Conservation (phyloP, 2,329 filamentous ascomycete species). For the Fusarium sp. region DNA sequence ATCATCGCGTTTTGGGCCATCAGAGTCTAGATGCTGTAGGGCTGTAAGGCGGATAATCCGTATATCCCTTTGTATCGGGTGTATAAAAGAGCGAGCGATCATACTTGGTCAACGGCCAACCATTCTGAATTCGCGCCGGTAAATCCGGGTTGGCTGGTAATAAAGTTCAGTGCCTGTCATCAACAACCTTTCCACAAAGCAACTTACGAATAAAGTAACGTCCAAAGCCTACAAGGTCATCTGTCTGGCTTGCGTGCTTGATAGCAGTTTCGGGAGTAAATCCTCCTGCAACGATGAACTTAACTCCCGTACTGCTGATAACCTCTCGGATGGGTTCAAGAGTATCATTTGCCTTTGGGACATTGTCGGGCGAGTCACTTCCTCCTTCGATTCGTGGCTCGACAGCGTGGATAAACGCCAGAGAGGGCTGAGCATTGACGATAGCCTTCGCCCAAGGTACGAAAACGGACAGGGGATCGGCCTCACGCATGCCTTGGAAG, state of each 20-base stretch:
- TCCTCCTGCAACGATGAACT: constrained; percentile 52
- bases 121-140: constrained; percentile 41
- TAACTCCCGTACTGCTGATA: constrained; percentile 43
- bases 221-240: constrained; percentile 51
- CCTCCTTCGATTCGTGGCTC: constrained; percentile 64
- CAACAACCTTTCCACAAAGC: not conserved
- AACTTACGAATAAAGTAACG: constrained; percentile 47
- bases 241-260: constrained; percentile 47
- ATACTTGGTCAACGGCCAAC: constrained; percentile 40
- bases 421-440: constrained; percentile 61
- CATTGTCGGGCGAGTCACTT: constrained; percentile 47
- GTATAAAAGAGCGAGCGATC: constrained; percentile 40
- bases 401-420: constrained; percentile 72
- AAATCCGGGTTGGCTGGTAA: constrained; percentile 41
- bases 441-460: constrained; percentile 70
- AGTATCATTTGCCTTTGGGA: constrained; percentile 49
- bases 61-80: constrained; percentile 32
- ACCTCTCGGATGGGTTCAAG: constrained; percentile 50
- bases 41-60: constrained; percentile 36
- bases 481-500: constrained; percentile 74
- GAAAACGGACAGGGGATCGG: constrained; percentile 58
- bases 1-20: not conserved
- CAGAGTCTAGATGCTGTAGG: constrained; percentile 23
- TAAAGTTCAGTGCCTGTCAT: constrained; percentile 1
- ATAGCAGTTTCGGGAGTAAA: constrained; percentile 47